A percentile compares a stretch with the other conserved stretches of the same genome.
Conservation (phyloP, 2,329 filamentous ascomycete genomes). For the Cryphonectria radicalis region DNA sequence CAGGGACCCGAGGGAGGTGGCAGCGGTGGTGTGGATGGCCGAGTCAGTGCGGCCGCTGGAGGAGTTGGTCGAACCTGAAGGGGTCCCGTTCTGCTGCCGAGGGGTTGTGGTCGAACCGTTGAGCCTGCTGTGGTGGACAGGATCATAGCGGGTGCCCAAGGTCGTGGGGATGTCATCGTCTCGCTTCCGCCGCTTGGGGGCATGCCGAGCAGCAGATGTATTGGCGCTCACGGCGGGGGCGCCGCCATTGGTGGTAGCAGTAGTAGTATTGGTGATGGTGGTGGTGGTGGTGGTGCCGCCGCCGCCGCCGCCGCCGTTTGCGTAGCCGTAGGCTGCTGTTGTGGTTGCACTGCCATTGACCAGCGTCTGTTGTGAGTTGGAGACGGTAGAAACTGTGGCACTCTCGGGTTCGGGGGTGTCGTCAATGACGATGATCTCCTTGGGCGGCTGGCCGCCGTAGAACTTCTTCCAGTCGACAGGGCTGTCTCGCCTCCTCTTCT, state of each 20-base stretch:
- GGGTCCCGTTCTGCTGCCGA: conserved; percentile 64
- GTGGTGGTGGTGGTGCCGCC: background rate
- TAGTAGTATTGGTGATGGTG: background rate
- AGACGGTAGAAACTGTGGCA: conserved; percentile 41
- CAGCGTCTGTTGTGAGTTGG: conserved; percentile 44
- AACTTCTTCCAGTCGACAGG: conserved; percentile 75
- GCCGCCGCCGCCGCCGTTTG: conserved; percentile 33
- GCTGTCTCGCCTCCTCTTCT: conserved; percentile 64
- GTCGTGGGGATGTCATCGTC: conserved; percentile 53
- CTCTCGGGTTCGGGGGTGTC: conserved; percentile 67
- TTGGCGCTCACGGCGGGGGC: conserved; percentile 32
- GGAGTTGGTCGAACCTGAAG: conserved; percentile 67
- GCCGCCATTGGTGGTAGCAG: background rate
- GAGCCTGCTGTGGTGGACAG: conserved; percentile 71
- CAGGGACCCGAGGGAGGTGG: conserved; percentile 79
- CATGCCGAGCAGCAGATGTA: conserved; percentile 47
- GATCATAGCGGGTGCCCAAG: conserved; percentile 58
- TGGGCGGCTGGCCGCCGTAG: conserved; percentile 81
- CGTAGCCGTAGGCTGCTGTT: conserved; percentile 35
- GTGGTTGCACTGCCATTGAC: conserved; percentile 36
- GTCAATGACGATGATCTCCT: conserved; percentile 85
- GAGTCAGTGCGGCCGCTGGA: conserved; percentile 86
- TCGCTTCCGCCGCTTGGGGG: conserved; percentile 76
- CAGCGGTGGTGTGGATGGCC: conserved; percentile 80
- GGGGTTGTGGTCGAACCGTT: conserved; percentile 74